phyloP scores from a whole-genome alignment of 2,329 filamentous ascomycete species.

The Penicillium sp. region DNA sequence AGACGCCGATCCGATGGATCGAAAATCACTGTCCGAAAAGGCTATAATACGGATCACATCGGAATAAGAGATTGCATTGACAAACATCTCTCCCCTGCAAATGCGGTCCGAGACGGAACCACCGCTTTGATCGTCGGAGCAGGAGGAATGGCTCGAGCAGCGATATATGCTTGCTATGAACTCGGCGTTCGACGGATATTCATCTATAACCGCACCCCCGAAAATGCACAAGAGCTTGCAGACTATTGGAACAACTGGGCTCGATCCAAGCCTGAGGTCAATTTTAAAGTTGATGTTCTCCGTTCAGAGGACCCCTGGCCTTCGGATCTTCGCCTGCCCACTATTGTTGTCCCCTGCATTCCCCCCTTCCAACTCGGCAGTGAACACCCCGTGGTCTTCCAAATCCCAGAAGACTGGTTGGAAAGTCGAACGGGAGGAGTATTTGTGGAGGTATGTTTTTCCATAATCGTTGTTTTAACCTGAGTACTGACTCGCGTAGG shows the following conservation, averaged over 20 bases:
- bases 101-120: conserved; percentile 24
- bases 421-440: conserved; percentile 27
- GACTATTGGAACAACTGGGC: conserved; percentile 23
- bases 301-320: conserved; percentile 24
- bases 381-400: conserved; percentile 13
- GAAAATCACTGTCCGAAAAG: conserved; percentile 16
- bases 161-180: conserved; percentile 30
- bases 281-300: conserved; percentile 15
- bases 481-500: conserved; percentile 1
- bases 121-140: conserved; percentile 32
- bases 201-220: conserved; percentile 31
- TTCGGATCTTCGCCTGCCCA: conserved; percentile 20
- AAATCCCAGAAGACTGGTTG: conserved; percentile 26
- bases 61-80: conserved; percentile 33
- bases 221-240: conserved; percentile 23
- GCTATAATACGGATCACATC: conserved; percentile 36
- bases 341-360: conserved; percentile 28
- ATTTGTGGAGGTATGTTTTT: conserved; percentile 26
- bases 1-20: conserved; percentile 7
- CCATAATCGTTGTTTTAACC: not conserved
- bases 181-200: conserved; percentile 31
- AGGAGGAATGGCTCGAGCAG: conserved; percentile 33
- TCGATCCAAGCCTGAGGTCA: conserved; percentile 6
- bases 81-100: conserved; percentile 30
- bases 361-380: conserved; percentile 18